A percentile compares a stretch with the other conserved stretches of the same genome.
These are phyloP conservation scores for Penicillium sp. DNA, from an alignment of 2,329 filamentous ascomycete species.

Conservation along the genomic window DNA sequence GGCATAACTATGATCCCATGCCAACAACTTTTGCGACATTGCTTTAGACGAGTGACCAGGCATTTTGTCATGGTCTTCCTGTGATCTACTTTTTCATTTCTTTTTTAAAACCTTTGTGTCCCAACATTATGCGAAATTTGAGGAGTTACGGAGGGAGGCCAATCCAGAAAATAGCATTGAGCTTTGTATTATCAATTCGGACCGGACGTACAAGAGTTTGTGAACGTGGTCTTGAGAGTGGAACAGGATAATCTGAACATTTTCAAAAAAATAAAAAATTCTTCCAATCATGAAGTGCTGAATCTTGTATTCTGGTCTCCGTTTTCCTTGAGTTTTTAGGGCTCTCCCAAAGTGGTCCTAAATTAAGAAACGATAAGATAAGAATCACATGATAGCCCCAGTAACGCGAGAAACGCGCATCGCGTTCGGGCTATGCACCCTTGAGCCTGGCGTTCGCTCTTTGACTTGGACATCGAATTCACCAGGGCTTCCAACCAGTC, in stretches of 20 bases:
- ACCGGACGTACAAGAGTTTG: not conserved
- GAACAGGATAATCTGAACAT: no score
- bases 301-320: no score
- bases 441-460: constrained; percentile 7
- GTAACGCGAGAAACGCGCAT: constrained; percentile 30
- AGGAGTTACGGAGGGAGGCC: constrained; percentile 13
- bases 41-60: not conserved
- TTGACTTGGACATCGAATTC: constrained; percentile 8
- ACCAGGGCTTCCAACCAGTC: not conserved
- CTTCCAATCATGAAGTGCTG: no score
- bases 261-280: no score
- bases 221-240: no score
- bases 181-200: constrained; percentile 17
- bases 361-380: constrained; percentile 19
- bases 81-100: constrained; percentile 10
- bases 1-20: not conserved
- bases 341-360: not conserved
- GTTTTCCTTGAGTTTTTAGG: not conserved
- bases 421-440: constrained; percentile 24
- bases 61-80: not conserved
- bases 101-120: not conserved
- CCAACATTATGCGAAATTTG: constrained; percentile 1
- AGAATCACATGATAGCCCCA: constrained; percentile 17
- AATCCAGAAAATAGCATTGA: constrained; percentile 7
- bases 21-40: not conserved